These are phyloP conservation scores for Coccinonectria pachysandricola DNA, from an alignment of 2,329 filamentous ascomycete species.

Conservation along the genomic window DNA sequence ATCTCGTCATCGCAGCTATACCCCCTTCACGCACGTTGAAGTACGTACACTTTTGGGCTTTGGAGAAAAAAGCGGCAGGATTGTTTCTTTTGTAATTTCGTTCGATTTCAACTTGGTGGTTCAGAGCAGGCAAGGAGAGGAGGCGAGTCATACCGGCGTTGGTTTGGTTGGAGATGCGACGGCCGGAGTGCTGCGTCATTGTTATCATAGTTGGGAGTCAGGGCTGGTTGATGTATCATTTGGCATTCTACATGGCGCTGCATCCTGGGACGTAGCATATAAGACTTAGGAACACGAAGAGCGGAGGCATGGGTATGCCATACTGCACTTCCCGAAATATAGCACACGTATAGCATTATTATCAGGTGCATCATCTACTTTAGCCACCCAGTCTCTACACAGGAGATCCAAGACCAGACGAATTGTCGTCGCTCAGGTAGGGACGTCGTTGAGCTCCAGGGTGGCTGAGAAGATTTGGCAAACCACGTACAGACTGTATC, in stretches of 20 bases:
- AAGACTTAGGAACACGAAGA: no score
- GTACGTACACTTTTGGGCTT: conserved; percentile 2
- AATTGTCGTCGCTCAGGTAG: no score
- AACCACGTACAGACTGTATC: no score
- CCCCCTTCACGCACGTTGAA: conserved; percentile 5
- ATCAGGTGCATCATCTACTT: no score
- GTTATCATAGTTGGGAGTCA: neutral
- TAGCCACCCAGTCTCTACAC: no score
- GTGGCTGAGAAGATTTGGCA: no score
- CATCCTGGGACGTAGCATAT: neutral
- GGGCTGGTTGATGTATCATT: neutral
- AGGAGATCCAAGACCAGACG: no score
- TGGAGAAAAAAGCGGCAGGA: no score
- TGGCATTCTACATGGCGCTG: neutral
- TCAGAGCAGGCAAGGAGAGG: neutral
- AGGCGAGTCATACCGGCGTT: neutral
- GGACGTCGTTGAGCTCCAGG: no score
- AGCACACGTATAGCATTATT: no score
- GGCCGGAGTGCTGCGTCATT: no score
- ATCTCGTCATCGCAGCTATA: conserved; percentile 1
- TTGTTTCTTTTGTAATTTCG: neutral
- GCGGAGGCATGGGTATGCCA: neutral
- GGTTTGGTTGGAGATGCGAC: neutral
- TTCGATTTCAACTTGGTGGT: neutral
- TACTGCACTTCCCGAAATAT: neutral